phyloP scores from a whole-genome alignment of 2,329 filamentous ascomycete genomes.

The Diaporthe aspalathi region DNA sequence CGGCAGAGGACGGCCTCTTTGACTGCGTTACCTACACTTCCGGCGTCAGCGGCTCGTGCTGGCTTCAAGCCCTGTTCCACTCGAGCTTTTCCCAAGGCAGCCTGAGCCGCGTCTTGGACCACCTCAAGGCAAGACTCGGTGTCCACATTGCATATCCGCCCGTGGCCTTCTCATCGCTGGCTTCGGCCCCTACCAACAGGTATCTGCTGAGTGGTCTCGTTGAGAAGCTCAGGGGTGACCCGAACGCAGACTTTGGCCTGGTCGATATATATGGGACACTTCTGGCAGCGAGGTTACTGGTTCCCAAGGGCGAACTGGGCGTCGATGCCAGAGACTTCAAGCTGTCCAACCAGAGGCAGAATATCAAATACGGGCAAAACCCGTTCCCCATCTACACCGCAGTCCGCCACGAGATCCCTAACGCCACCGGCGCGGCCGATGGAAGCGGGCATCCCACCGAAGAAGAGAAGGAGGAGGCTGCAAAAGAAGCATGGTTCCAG shows the following conservation, averaged over 20 bases:
- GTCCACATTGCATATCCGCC: conserved; percentile 95
- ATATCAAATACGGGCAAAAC: conserved; percentile 80
- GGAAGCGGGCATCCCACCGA: conserved; percentile 54
- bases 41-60: conserved; percentile 95
- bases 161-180: conserved; percentile 81
- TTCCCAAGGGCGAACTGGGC: conserved; percentile 85
- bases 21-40: conserved; percentile 96
- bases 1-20: conserved; percentile 87
- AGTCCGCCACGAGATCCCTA: conserved; percentile 93
- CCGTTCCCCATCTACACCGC: conserved; percentile 96
- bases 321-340: conserved; percentile 86
- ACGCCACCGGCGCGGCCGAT: conserved; percentile 57
- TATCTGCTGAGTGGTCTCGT: conserved; percentile 88
- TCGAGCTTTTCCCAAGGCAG: conserved; percentile 79
- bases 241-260: conserved; percentile 83
- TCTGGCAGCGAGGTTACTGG: conserved; percentile 83
- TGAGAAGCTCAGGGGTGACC: conserved; percentile 89
- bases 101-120: conserved; percentile 78
- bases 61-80: conserved; percentile 90
- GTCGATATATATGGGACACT: conserved; percentile 94
- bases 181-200: conserved; percentile 93
- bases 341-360: conserved; percentile 85
- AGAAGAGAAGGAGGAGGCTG: conserved; percentile 63
- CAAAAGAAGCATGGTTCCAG: conserved; percentile 89
- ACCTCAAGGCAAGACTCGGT: conserved; percentile 85